These are phyloP conservation scores for Dalbergia oliveri DNA, from an alignment of 306 rosid species.

Conservation along the genomic window DNA sequence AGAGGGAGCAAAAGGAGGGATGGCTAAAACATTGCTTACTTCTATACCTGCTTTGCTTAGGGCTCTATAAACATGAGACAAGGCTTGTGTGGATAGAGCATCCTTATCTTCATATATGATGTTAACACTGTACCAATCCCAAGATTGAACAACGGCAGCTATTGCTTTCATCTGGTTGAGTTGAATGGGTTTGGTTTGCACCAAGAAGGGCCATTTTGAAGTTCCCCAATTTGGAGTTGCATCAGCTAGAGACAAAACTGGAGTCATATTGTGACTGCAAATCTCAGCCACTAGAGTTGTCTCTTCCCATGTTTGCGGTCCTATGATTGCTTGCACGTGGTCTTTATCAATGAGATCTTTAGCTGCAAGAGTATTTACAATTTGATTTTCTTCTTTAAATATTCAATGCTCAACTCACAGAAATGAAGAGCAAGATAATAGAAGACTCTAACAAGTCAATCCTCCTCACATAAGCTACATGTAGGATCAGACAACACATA, in stretches of 20 bases:
- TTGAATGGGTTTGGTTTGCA: slow-evolving; percentile 49
- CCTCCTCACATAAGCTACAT: too few relatives aligned
- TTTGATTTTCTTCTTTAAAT: neutral
- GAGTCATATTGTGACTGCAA: slow-evolving; percentile 43
- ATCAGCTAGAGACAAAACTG: slow-evolving; percentile 55
- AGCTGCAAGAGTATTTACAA: slow-evolving; percentile 46
- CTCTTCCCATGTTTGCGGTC: slow-evolving; percentile 61
- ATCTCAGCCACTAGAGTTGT: slow-evolving; percentile 51
- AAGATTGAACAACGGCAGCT: slow-evolving; percentile 57
- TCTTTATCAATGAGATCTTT: slow-evolving; percentile 46
- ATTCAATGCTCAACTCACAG: too few relatives aligned
- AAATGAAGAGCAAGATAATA: too few relatives aligned
- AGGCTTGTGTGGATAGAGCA: slow-evolving; percentile 41
- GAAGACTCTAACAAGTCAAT: too few relatives aligned
- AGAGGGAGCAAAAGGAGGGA: slow-evolving; percentile 52
- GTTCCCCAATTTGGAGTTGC: slow-evolving; percentile 59
- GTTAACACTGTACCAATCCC: slow-evolving; percentile 52
- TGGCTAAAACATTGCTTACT: slow-evolving; percentile 42
- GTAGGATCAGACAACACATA: too few relatives aligned
- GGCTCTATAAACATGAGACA: slow-evolving; percentile 50
- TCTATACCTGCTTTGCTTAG: slow-evolving; percentile 43
- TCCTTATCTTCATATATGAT: slow-evolving; percentile 57
- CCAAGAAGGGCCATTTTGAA: slow-evolving; percentile 51
- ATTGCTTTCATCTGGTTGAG: slow-evolving; percentile 54
- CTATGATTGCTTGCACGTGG: slow-evolving; percentile 56